phyloP scores from a whole-genome alignment of 805 yeast genomes.

The Candida andamanensis region DNA sequence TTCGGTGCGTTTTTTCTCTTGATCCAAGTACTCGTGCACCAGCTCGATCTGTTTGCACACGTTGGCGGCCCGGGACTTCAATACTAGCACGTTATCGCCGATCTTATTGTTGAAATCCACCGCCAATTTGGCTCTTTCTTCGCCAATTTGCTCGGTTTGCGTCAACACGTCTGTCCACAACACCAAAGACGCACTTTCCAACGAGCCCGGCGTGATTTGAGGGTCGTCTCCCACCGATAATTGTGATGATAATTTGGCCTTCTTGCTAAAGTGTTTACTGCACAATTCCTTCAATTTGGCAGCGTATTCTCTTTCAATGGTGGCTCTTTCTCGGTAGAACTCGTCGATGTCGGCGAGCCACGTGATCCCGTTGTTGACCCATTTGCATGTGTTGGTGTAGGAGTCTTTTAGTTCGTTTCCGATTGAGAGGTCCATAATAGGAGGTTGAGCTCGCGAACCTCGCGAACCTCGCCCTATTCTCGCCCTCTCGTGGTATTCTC shows the following conservation, averaged over 20 bases:
- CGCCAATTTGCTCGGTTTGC: conserved; percentile 76
- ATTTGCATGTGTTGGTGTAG: conserved; percentile 67
- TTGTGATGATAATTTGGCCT: conserved; percentile 60
- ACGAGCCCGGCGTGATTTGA: conserved; percentile 86
- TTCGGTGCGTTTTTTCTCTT: conserved; percentile 44
- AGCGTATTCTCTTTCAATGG: conserved; percentile 80
- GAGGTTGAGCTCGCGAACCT: too few relatives aligned
- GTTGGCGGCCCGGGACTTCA: conserved; percentile 49
- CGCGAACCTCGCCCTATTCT: too few relatives aligned
- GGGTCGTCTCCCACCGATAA: conserved; percentile 91
- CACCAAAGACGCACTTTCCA: conserved; percentile 81
- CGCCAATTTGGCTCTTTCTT: conserved; percentile 56
- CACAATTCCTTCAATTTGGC: conserved; percentile 58
- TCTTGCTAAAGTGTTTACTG: conserved; percentile 66
- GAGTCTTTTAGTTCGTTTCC: conserved; percentile 80
- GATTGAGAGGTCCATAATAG: conserved; percentile 41
- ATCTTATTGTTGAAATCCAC: conserved; percentile 56
- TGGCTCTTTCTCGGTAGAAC: conserved; percentile 79
- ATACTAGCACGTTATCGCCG: conserved; percentile 52
- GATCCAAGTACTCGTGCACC: conserved; percentile 54
- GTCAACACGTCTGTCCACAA: conserved; percentile 86
- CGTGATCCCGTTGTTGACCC: conserved; percentile 69
- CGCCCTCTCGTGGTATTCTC: too few relatives aligned
- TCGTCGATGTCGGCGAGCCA: conserved; percentile 77
- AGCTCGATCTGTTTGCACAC: conserved; percentile 52